These are phyloP conservation scores for Phytophthora idaei DNA, from an alignment of 352 stramenopile species.

Conservation along the genomic window DNA sequence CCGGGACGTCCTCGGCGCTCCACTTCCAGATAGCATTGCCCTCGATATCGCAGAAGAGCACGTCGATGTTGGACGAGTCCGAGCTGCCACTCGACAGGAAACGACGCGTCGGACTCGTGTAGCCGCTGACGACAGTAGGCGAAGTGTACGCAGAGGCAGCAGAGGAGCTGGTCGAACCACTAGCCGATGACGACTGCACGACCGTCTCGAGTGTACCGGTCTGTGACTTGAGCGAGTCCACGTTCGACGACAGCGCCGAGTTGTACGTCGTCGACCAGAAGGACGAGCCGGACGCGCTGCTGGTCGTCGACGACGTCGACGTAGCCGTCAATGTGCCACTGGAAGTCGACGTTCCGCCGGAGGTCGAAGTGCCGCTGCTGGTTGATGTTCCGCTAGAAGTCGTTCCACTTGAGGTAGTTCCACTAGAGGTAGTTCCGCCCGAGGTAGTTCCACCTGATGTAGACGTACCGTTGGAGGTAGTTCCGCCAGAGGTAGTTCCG, in stretches of 20 bases:
- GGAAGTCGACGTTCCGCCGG: slow-evolving; percentile 15
- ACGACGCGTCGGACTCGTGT: slow-evolving; percentile 45
- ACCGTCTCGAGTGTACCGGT: slow-evolving; percentile 58
- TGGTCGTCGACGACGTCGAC: slow-evolving; percentile 32
- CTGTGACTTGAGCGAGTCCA: slow-evolving; percentile 58
- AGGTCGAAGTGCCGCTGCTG: slow-evolving; percentile 8
- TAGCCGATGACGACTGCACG: slow-evolving; percentile 55
- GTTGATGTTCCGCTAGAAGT: slow-evolving; percentile 14
- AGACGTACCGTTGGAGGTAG: slow-evolving; percentile 12
- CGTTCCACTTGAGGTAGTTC: slow-evolving; percentile 9
- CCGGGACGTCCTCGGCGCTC: slow-evolving; percentile 47
- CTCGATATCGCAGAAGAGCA: slow-evolving; percentile 75
- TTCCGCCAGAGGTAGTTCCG: slow-evolving; percentile 15
- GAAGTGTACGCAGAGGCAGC: slow-evolving; percentile 45
- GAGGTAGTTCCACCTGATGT: slow-evolving; percentile 14
- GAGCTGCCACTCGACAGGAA: slow-evolving; percentile 36
- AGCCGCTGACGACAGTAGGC: slow-evolving; percentile 53
- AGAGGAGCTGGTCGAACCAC: slow-evolving; percentile 24
- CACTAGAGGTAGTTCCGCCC: slow-evolving; percentile 7
- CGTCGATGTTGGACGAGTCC: slow-evolving; percentile 46
- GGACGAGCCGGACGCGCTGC: slow-evolving; percentile 39
- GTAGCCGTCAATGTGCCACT: slow-evolving; percentile 19
- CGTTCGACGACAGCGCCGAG: slow-evolving; percentile 44
- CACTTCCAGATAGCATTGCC: slow-evolving; percentile 83
- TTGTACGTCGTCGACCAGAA: slow-evolving; percentile 65